Conservation (phyloP, 495 filamentous ascomycete species). For the Penicillium flavigenum region DNA sequence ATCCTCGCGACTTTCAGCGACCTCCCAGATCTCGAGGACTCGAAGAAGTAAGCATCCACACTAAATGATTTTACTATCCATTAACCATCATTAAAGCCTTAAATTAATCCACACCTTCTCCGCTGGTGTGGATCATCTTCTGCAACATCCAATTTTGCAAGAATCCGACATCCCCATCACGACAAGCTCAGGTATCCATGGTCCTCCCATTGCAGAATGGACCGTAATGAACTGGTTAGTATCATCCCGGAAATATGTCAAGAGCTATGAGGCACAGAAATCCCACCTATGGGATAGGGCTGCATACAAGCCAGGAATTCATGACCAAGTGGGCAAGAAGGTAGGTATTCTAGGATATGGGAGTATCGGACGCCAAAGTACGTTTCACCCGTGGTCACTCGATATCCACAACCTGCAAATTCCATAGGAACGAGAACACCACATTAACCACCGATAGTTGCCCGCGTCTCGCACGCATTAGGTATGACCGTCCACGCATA, state of each 20-base stretch:
- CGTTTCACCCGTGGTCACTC: neutral
- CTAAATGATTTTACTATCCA: neutral
- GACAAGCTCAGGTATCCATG: conserved; percentile 74
- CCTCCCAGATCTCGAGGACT: conserved; percentile 45
- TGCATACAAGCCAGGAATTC: conserved; percentile 24
- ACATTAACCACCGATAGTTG: conserved; percentile 40
- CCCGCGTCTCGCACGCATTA: conserved; percentile 64
- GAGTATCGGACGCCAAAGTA: conserved; percentile 72
- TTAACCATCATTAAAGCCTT: conserved; percentile 44
- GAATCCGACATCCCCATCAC: conserved; percentile 64
- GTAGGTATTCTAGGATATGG: conserved; percentile 84
- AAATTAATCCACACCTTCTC: conserved; percentile 72
- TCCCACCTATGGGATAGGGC: conserved; percentile 38
- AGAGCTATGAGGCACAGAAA: conserved; percentile 46
- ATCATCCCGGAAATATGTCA: conserved; percentile 53
- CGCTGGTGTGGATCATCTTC: conserved; percentile 71
- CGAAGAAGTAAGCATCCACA: conserved; percentile 11
- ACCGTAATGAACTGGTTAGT: conserved; percentile 54
- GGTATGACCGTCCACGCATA: conserved; percentile 83
- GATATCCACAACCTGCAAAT: neutral
- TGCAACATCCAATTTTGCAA: conserved; percentile 61
- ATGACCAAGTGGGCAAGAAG: conserved; percentile 54
- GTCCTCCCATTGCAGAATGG: conserved; percentile 86
- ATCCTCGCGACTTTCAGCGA: conserved; percentile 59
- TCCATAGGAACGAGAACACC: neutral